Conservation (phyloP, 2,329 filamentous ascomycete genomes). For the Paecilomyces formosus region DNA sequence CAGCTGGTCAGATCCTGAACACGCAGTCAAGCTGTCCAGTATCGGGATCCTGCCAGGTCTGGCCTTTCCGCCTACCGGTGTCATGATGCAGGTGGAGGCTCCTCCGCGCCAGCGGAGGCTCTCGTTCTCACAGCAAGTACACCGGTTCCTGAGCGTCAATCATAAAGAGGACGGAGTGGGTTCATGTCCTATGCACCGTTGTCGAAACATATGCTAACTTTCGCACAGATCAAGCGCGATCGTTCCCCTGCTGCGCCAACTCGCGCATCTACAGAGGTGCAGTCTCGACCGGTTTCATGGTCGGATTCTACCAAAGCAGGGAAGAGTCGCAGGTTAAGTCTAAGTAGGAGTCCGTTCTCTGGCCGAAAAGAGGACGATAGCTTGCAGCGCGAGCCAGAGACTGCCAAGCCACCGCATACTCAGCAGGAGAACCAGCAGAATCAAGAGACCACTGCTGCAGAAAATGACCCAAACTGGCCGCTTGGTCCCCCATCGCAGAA, state of each 20-base stretch:
- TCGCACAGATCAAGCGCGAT: neutral
- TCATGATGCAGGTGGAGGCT: neutral
- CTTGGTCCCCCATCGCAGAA: slow-evolving; percentile 1
- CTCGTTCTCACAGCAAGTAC: slow-evolving; percentile 15
- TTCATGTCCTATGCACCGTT: neutral
- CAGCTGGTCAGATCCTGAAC: neutral
- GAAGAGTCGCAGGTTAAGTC: neutral
- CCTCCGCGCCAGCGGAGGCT: slow-evolving; percentile 8
- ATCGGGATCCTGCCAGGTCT: neutral
- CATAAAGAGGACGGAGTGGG: slow-evolving; percentile 10
- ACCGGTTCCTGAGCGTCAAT: slow-evolving; percentile 13
- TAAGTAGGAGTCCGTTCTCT: neutral
- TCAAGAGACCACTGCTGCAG: neutral
- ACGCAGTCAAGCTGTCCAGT: neutral
- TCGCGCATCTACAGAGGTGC: neutral
- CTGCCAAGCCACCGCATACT: neutral
- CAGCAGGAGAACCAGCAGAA: neutral
- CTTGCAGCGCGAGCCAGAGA: neutral
- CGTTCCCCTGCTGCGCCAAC: neutral
- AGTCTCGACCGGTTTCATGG: neutral
- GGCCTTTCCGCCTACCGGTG: neutral
- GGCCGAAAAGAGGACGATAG: neutral
- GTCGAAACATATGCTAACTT: neutral
- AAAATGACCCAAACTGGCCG: neutral
- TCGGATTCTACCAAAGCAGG: neutral